Base-by-base conservation (phyloP, 148 eudicot genomes). In the Arbutus unedo region DNA sequence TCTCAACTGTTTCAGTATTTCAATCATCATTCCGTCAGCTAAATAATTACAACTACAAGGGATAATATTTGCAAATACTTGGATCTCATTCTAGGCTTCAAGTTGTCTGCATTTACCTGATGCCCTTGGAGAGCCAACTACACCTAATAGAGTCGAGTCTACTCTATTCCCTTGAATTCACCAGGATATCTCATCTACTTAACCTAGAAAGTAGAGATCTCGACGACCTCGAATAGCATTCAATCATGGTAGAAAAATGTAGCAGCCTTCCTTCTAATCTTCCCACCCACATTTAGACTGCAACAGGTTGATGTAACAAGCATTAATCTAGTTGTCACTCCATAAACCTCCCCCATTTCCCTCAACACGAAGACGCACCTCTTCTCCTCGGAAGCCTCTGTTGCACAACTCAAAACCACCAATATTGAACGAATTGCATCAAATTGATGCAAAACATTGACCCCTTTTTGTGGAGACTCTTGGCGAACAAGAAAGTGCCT, bases 241-340 rank as follows among this genome's bases (percentile, higher is more conserved):
- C 90, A 3, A 88, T 79, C 4, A 83, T 88, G 4, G 77, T 57
- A 55, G 38, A 88, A 68, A 10, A 85, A 88, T 79, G 31, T 85
- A 48, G 81, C 81, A 54, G 86, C 90, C 75, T 81, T 85, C 83
- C 88, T 85, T 70, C 85, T 87, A 62, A 88, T 86, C 77, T 74
- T 82, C 2, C 38, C 38, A 31, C 38, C 38, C 38, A 1, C 38
- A 31, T 31, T 31, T 31, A 31, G 38, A 31, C 38, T 31, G 38
- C 38, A 31, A 31, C 1, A 31, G 38, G 38, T 31, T 31, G 38
- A 31, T 31, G 38, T 31, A 31, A 31, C 38, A 31, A 31, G 38
- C 38, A 31, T 31, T 31, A 31, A 31, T 31, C 38, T 31, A 31
- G 38, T 31, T 31, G 38, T 31, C 38, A 31, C 41, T 62, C 90